Evolutionary conservation across 768 basidiomycete species (phyloP), one percentile per base, ranked within the genome.

Genomic region (Boletus subcaerulescens): DNA sequence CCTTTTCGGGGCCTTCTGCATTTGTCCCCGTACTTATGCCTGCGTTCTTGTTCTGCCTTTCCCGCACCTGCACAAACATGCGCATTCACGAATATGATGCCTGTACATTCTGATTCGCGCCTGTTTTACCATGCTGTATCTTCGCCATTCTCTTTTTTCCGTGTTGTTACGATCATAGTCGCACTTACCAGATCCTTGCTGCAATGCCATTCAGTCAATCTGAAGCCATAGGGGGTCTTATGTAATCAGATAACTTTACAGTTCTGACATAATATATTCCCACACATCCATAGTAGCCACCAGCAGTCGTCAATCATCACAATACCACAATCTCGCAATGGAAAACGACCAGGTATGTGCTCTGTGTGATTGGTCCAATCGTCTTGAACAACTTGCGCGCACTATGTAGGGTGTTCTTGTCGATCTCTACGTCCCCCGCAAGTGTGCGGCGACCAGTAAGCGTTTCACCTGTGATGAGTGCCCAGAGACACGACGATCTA

Each of bases 341-440:
- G 89, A 93, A 85, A 93, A 93, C 89, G 91, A 91, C 73, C 84
- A 87, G 77, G 91, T 90, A 70, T 59, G 86, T 74, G 18, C 29
- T 50, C 18, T 15, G 5, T 17, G 44, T 18, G 18, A 40, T 14
- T 13, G 1, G 4, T 8, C 17, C 11, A 11, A 22, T 50, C 39
- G 14, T 2, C 20, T 24, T 32, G n/a, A 18, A 31, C 9, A 9
- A 35, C 57, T 57, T 47, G 64, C 47, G 36, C 45, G 29, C 50
- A 17, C 5, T 49, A 42, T 38, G 36, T 53, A 97, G 92, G 96
- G 97, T 78, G 81, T 91, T 73, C 95, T 99, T 74, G 97, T 99
- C 71, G 97, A 98, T 83, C 94, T 99, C 77, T 99, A 99, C 80
- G 95, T 98, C 71, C 97, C 97, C 76, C 92, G 97, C 83, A 98